These are phyloP conservation scores for Lobosporangium transversale DNA, from an alignment of 192 early-diverging fungal species.

Conservation along the genomic window DNA sequence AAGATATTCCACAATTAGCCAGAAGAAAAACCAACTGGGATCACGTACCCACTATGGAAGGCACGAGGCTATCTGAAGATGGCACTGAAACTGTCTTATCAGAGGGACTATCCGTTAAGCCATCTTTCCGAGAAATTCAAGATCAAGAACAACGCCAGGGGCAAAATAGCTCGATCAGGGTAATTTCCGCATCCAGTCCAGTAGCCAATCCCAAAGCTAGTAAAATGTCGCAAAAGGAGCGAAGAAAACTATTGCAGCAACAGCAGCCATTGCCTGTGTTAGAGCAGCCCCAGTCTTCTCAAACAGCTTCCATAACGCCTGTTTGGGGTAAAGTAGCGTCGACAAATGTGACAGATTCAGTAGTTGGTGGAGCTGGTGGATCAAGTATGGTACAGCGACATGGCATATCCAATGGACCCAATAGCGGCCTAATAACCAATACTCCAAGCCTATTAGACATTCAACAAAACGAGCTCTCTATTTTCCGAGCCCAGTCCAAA, in stretches of 20 bases:
- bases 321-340: constrained; percentile 14
- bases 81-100: not conserved
- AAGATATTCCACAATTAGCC: constrained; percentile 13
- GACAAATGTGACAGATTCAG: not conserved
- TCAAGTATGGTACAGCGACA: not conserved
- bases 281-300: constrained; percentile 8
- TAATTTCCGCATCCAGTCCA: not conserved
- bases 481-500: constrained; percentile 26
- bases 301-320: not conserved
- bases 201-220: constrained; percentile 7
- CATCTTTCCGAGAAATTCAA: constrained; percentile 56
- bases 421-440: not conserved
- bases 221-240: constrained; percentile 53
- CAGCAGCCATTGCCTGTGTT: constrained; percentile 17
- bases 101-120: constrained; percentile 3
- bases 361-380: not conserved
- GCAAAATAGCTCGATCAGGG: not conserved
- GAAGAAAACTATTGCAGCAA: constrained; percentile 33
- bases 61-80: not conserved
- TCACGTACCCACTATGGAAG: constrained; percentile 10
- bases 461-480: constrained; percentile 38
- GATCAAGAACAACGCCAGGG: constrained; percentile 45
- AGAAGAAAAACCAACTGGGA: constrained; percentile 23
- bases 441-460: constrained; percentile 16
- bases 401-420: not conserved